These are phyloP conservation scores for Russula abietina DNA, from an alignment of 768 basidiomycete species.

Conservation along the genomic window DNA sequence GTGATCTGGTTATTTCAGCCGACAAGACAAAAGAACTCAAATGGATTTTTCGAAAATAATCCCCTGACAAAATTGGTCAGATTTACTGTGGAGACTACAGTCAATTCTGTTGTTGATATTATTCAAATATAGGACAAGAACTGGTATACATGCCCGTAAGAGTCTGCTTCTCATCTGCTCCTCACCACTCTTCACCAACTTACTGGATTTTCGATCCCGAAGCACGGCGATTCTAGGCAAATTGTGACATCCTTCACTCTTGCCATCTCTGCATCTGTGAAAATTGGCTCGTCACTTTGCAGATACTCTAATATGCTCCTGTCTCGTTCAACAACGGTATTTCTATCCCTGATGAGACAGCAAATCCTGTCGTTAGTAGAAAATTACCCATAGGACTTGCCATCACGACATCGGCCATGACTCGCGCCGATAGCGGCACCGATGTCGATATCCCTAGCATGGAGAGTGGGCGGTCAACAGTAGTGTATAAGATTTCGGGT, in stretches of 20 bases:
- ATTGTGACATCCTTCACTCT: neutral
- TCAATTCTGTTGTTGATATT: neutral
- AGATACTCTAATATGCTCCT: constrained; percentile 10
- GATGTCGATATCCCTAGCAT: neutral
- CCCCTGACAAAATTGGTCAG: constrained; percentile 24
- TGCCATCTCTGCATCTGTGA: no score
- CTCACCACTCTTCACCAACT: neutral
- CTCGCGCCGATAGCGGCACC: neutral
- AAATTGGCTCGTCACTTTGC: neutral
- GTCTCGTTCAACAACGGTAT: constrained; percentile 14
- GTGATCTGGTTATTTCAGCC: neutral
- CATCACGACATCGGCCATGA: no score
- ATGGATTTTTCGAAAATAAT: neutral
- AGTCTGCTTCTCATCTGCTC: no score
- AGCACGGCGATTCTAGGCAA: constrained; percentile 5
- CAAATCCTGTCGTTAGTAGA: no score
- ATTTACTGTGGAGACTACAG: constrained; percentile 25
- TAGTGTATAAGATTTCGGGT: neutral
- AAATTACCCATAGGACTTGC: neutral
- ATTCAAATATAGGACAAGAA: constrained; percentile 2
- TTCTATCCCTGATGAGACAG: neutral
- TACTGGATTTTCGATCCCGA: neutral
- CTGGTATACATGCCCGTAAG: constrained; percentile 17
- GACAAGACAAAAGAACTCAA: neutral
- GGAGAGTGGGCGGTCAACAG: neutral